Percentiles rank a stretch among this genome's conserved stretches.
Evolutionary conservation across 169 alveolate genomes (phyloP).

Genomic region (Eimeria falciformis): DNA sequence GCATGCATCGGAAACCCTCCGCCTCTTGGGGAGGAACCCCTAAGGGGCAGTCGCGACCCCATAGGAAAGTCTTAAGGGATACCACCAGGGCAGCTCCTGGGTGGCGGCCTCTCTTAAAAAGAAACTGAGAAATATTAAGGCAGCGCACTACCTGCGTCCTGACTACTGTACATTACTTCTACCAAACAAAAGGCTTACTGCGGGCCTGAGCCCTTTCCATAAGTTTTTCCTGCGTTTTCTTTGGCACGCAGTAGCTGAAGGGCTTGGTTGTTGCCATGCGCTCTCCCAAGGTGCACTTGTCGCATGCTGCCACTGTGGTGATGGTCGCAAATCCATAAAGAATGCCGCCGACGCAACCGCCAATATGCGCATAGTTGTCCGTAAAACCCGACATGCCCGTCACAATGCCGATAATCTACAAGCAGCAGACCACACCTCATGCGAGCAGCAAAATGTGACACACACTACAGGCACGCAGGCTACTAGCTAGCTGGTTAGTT

Average conservation of each 20-base stretch:
- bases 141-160: too few species aligned
- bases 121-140: too few species aligned
- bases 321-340: conserved; percentile 88
- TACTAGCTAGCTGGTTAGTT: background rate
- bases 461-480: background rate
- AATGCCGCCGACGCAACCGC: conserved; percentile 88
- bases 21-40: background rate
- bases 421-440: background rate
- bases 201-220: conserved; percentile 47
- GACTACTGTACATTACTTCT: too few species aligned
- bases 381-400: conserved; percentile 87
- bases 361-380: conserved; percentile 91
- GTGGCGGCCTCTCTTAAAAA: too few species aligned
- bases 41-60: background rate
- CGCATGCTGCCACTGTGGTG: conserved; percentile 85
- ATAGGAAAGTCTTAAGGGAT: too few species aligned
- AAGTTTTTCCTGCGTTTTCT: conserved; percentile 25
- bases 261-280: conserved; percentile 61
- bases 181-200: conserved; percentile 22
- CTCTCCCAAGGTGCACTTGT: conserved; percentile 75
- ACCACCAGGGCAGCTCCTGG: too few species aligned
- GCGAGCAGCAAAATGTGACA: background rate
- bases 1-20: background rate
- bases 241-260: conserved; percentile 70
- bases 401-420: conserved; percentile 83